Conservation (phyloP, 1,284 basidiomycete genomes). For the Moniliella sp. region DNA sequence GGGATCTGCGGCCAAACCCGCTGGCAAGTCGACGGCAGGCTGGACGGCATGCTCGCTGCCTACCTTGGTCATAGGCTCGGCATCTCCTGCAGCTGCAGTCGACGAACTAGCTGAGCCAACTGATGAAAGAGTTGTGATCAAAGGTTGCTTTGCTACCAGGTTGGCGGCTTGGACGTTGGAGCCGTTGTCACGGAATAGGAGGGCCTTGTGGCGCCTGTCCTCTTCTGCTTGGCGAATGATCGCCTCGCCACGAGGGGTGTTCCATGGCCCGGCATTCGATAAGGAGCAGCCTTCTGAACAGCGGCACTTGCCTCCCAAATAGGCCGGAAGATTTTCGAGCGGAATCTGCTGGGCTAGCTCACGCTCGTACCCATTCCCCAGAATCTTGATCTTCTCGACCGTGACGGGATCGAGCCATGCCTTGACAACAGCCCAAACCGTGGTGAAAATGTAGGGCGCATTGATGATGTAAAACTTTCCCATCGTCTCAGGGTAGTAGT, state of each 20-base stretch:
- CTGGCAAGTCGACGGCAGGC: too few species aligned
- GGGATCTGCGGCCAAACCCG: too few species aligned
- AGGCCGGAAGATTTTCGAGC: conserved; percentile 56
- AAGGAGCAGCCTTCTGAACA: conserved; percentile 64
- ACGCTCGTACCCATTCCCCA: conserved; percentile 16
- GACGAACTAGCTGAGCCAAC: too few species aligned
- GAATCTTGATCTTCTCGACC: conserved; percentile 46
- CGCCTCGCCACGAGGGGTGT: conserved; percentile 29
- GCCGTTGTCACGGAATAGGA: too few species aligned
- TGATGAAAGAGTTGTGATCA: too few species aligned
- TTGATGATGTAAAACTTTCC: conserved; percentile 66
- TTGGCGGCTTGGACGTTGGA: too few species aligned
- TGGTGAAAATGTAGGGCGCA: conserved; percentile 67
- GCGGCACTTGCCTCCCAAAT: conserved; percentile 61
- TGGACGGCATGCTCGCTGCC: too few species aligned
- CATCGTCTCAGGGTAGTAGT: conserved; percentile 58
- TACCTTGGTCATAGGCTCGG: too few species aligned
- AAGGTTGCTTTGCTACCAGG: too few species aligned
- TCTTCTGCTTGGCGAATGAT: too few species aligned
- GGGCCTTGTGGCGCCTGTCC: too few species aligned
- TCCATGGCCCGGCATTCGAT: conserved; percentile 85
- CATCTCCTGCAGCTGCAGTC: too few species aligned
- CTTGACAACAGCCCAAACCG: conserved; percentile 74
- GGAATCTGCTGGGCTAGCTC: conserved; percentile 41
- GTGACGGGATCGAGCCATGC: conserved; percentile 87